phyloP scores from a whole-genome alignment of 2,329 filamentous ascomycete genomes.

The Furcasterigmium furcatum region DNA sequence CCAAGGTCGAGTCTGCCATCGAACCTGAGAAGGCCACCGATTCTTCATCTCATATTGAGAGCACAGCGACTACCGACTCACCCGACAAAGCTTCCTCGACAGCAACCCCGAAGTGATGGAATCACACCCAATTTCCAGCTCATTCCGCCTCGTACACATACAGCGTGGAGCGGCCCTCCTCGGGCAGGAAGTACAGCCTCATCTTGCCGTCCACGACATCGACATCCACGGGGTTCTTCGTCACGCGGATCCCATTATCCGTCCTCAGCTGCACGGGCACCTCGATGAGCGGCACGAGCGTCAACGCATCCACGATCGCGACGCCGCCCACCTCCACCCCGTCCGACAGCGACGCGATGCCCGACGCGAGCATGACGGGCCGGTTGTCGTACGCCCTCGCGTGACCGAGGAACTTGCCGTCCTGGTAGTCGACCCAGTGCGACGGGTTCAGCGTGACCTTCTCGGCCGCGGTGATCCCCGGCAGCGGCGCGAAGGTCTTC shows the following conservation, averaged over 20 bases:
- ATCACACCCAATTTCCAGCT: too few relatives aligned
- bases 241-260: slow-evolving; percentile 31
- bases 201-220: slow-evolving; percentile 38
- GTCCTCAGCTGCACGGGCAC: slow-evolving; percentile 39
- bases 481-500: background rate
- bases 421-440: slow-evolving; percentile 46
- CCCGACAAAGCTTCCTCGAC: too few relatives aligned
- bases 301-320: slow-evolving; percentile 40
- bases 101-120: too few relatives aligned
- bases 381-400: slow-evolving; percentile 27
- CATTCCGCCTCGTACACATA: slow-evolving; percentile 40
- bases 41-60: too few relatives aligned
- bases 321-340: slow-evolving; percentile 37
- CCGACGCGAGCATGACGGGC: slow-evolving; percentile 43
- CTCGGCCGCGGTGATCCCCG: slow-evolving; percentile 18
- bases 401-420: slow-evolving; percentile 47
- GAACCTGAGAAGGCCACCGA: too few relatives aligned
- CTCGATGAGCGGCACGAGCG: slow-evolving; percentile 41
- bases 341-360: slow-evolving; percentile 31
- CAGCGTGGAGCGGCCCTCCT: slow-evolving; percentile 41
- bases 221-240: slow-evolving; percentile 46
- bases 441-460: slow-evolving; percentile 30
- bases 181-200: slow-evolving; percentile 43
- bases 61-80: too few relatives aligned
- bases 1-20: too few relatives aligned